Evolutionary conservation across 2,329 filamentous ascomycete genomes (phyloP).

Genomic region (Chaetothyriales sp.): DNA sequence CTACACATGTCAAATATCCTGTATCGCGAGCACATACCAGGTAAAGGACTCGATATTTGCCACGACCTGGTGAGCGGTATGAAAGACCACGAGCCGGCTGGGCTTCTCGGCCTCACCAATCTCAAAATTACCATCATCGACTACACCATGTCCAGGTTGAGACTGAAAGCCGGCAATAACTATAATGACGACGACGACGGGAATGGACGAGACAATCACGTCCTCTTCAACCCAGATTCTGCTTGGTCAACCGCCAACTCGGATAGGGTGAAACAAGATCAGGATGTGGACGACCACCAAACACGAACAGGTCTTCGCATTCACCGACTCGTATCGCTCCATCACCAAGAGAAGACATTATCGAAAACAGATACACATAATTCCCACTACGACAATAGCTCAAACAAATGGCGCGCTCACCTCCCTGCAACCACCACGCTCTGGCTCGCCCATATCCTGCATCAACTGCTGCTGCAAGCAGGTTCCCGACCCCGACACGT

Average conservation of each 20-base stretch:
- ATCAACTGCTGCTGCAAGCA: slow-evolving; percentile 33
- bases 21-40: slow-evolving; percentile 29
- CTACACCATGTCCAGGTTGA: slow-evolving; percentile 52
- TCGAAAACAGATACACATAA: slow-evolving; percentile 3
- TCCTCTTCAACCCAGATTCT: slow-evolving; percentile 8
- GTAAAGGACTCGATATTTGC: slow-evolving; percentile 24
- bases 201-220: slow-evolving; percentile 1
- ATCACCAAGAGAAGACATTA: slow-evolving; percentile 16
- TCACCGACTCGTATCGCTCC: slow-evolving; percentile 8
- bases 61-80: slow-evolving; percentile 22
- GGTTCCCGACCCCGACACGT: slow-evolving; percentile 2
- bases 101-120: slow-evolving; percentile 37
- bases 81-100: slow-evolving; percentile 20
- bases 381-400: slow-evolving; percentile 22
- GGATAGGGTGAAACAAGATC: slow-evolving; percentile 6
- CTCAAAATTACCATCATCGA: slow-evolving; percentile 54
- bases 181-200: not conserved
- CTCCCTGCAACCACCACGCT: slow-evolving; percentile 49
- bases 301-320: slow-evolving; percentile 4
- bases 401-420: slow-evolving; percentile 39
- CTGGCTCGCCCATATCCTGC: slow-evolving; percentile 49
- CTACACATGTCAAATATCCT: slow-evolving; percentile 56
- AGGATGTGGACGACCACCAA: slow-evolving; percentile 4
- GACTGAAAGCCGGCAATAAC: slow-evolving; percentile 22
- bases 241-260: not conserved